These are phyloP conservation scores for Sesbania bispinosa DNA, from an alignment of 306 rosid species.

Conservation along the genomic window DNA sequence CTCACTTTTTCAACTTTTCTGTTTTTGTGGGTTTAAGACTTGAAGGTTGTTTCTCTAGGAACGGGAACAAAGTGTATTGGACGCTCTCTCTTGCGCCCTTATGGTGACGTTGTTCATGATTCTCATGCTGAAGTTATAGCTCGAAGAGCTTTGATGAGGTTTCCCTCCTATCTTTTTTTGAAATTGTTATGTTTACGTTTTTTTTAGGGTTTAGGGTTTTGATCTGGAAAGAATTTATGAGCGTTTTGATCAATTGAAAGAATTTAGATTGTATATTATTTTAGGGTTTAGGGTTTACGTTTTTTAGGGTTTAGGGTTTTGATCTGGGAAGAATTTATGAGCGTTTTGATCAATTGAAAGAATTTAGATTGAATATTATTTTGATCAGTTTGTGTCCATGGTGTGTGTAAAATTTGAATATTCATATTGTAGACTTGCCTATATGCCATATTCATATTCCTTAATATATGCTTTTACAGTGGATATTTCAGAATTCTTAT, in stretches of 20 bases:
- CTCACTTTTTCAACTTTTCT: neutral
- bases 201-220: no score
- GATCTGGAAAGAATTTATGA: no score
- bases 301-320: no score
- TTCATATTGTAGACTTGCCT: neutral
- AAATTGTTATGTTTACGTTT: neutral
- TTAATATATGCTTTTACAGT: neutral
- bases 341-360: no score
- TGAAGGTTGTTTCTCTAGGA: slow-evolving; percentile 77
- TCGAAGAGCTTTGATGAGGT: slow-evolving; percentile 83
- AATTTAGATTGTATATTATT: no score
- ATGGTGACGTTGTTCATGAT: slow-evolving; percentile 77
- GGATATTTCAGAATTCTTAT: neutral
- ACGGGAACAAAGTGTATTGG: slow-evolving; percentile 94
- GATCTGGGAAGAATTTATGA: no score
- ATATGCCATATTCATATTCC: neutral
- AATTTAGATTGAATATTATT: neutral
- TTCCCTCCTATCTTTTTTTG: neutral
- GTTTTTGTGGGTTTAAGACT: slow-evolving; percentile 36
- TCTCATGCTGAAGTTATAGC: slow-evolving; percentile 90
- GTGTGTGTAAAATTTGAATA: neutral
- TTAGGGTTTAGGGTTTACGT: no score
- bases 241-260: no score
- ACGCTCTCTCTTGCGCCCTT: slow-evolving; percentile 61
- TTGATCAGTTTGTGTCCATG: neutral